Evolutionary conservation across 192 early-diverging fungal genomes (phyloP), one percentile per base, ranked within the genome.

Genomic region (Umbelopsis vinacea): DNA sequence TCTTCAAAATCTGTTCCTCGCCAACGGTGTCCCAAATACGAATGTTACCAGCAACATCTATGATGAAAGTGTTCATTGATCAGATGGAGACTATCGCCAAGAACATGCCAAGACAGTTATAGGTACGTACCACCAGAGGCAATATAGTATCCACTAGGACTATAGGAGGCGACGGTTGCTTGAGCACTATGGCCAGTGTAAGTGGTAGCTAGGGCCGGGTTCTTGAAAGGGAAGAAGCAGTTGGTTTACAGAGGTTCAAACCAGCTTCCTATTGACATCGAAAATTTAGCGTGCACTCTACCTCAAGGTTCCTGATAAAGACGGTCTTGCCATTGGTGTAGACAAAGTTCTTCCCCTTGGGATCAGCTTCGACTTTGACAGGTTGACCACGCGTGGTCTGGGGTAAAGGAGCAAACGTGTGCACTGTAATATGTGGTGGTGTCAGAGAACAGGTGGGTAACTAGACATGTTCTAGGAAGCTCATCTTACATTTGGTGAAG

Each of bases 141-240:
- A 67, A 98, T 92, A 83, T 98, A 99, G 83, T 89, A 96, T 54
- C 97, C 96, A 71, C 90, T 93, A 4, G 97, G 95, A 38, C 95
- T 85, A 74, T 94, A 97, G 37, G 90, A 84, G 8, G 97, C 97
- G 26, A 96, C 95, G 6, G 93, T 96, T 2, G 92, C 86, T 66
- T 86, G 75, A 52, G 84, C 81, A 6, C 85, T 85, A 78, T 99
- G 97, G 6, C 89, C 91, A 4, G 90, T 89, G 82, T 97, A 99
- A 79, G 94, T 93, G 14, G 83, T 90, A 22, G 91, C 88, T 66
- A 93, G 82, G 38, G 82, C 81, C 11, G 92, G 93, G 69, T 95
- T 88, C 92, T 96, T 67, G 14, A 17, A 21, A 23, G 23, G 53
- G 7, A 38, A 50, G 19, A 46, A 43, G 21, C 12, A 37, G 50